Conservation (phyloP, 768 basidiomycete species). For the Termitomyces bulborhizus region DNA sequence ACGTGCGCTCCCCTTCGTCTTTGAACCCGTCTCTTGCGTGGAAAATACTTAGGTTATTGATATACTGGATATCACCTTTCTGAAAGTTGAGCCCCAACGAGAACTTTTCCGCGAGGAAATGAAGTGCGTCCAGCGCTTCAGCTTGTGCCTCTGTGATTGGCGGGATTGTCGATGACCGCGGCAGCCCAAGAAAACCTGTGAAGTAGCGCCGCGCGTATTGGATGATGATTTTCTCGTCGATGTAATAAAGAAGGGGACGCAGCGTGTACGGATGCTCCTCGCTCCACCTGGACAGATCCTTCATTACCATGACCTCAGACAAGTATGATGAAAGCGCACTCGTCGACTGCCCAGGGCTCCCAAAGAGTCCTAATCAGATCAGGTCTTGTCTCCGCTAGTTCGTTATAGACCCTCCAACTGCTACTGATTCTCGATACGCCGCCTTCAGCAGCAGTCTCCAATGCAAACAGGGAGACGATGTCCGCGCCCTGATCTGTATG, state of each 20-base stretch:
- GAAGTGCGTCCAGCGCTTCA: conserved; percentile 38
- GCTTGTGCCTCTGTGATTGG: conserved; percentile 43
- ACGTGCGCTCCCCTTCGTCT: conserved; percentile 34
- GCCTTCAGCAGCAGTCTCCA: conserved; percentile 36
- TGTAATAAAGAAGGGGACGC: conserved; percentile 34
- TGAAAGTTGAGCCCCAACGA: conserved; percentile 38
- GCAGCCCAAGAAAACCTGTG: conserved; percentile 28
- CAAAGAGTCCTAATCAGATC: conserved; percentile 37
- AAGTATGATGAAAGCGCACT: conserved; percentile 14
- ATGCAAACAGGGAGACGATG: conserved; percentile 27
- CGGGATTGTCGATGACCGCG: conserved; percentile 31
- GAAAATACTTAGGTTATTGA: conserved; percentile 38
- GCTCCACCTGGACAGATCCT: conserved; percentile 23
- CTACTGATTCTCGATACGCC: conserved; percentile 42
- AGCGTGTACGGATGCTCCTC: conserved; percentile 25
- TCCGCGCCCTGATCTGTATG: conserved; percentile 18
- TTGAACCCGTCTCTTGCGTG: conserved; percentile 38
- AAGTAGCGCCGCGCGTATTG: conserved; percentile 42
- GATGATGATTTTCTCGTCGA: conserved; percentile 33
- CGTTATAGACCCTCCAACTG: conserved; percentile 38
- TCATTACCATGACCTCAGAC: not conserved
- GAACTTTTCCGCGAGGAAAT: conserved; percentile 37
- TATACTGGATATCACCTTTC: conserved; percentile 45
- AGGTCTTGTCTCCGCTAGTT: conserved; percentile 36
- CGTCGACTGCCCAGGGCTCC: conserved; percentile 37